Evolutionary conservation across 2,329 filamentous ascomycete genomes (phyloP), one percentile per base, ranked within the genome.

Genomic region (Myriosclerotinia duriaeana): DNA sequence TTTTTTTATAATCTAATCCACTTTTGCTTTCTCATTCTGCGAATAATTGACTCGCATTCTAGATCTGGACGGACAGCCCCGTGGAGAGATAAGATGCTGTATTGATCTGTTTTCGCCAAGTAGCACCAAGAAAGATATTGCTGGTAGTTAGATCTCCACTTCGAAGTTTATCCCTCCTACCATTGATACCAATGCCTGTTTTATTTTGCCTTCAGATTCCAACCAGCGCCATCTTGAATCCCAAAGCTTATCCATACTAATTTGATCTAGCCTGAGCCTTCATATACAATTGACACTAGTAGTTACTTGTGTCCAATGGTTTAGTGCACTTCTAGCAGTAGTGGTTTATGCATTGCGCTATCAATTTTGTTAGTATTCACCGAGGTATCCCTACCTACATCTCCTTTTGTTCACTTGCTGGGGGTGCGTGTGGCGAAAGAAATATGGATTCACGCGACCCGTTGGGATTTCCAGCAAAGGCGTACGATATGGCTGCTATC

Each of bases 401-500:
- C 12, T 26, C 15, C 26, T 56, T 42, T 6, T 17, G 15, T 26
- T 56, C 38, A 34, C 30, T 42, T 46, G 15, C 34, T 11, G 17
- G 17, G 2, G 20, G 14, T 20, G 11, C 4, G 14, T n/a, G 55
- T 58, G 40, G 55, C 15, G 30, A 58, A 22, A 34, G 9, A 20
- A 20, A 1, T 42, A 20, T 30, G 22, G 1, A 56, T 14, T 20
- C 20, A 48, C 30, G 20, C 7, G 12, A 22, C 36, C 14, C 26
- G 34, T 12, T 50, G 44, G 17, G 52, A 55, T 61, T 20, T 17
- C 9, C 42, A 58, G 52, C 14, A 8, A 64, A 64, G 61, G 17
- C 52, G 61, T 64, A 52, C 52, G 52, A 56, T 46, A 15, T 56
- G 26, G 52, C 40, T 36, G n/a, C n/a, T 48, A 36, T 56, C 61